Evolutionary conservation across 2,329 filamentous ascomycete species (phyloP).

Genomic region (Lasiodiplodia citricola): DNA sequence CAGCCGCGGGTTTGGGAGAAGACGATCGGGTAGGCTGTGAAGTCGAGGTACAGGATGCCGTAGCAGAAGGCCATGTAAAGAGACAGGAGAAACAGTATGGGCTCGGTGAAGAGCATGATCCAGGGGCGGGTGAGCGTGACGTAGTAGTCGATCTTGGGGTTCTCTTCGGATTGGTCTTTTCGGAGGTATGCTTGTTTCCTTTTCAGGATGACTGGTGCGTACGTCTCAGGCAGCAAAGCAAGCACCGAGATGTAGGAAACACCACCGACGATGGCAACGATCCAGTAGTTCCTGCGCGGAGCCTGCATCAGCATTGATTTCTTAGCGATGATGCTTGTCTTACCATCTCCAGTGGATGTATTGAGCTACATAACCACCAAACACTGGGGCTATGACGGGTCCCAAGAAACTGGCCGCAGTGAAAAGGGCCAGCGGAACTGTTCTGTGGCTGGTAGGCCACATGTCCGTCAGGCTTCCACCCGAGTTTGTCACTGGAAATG

Average conservation of each 20-base stretch:
- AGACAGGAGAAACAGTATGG: conserved; percentile 69
- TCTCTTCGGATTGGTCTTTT: conserved; percentile 1
- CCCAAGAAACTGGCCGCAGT: conserved; percentile 58
- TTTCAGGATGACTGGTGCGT: conserved; percentile 60
- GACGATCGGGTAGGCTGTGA: conserved; percentile 87
- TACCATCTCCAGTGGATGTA: conserved; percentile 67
- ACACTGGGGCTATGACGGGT: conserved; percentile 48
- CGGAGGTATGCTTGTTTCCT: neutral
- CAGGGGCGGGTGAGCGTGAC: conserved; percentile 30
- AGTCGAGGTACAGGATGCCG: conserved; percentile 85
- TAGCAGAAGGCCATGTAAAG: conserved; percentile 73
- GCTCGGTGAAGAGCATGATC: conserved; percentile 66
- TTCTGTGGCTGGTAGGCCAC: conserved; percentile 80
- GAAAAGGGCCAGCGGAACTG: conserved; percentile 67
- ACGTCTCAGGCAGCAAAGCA: conserved; percentile 69
- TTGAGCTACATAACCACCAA: conserved; percentile 59
- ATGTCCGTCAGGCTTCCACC: conserved; percentile 66
- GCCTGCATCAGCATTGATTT: conserved; percentile 22
- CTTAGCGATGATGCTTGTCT: conserved; percentile 29
- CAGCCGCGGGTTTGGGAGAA: conserved; percentile 80
- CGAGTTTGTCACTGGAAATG: conserved; percentile 23
- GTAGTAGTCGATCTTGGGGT: conserved; percentile 25
- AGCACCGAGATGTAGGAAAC: conserved; percentile 32
- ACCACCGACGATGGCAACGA: conserved; percentile 76
- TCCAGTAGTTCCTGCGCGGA: conserved; percentile 64